phyloP scores from a whole-genome alignment of 2,329 filamentous ascomycete species.

The Clarireedia sp. region DNA sequence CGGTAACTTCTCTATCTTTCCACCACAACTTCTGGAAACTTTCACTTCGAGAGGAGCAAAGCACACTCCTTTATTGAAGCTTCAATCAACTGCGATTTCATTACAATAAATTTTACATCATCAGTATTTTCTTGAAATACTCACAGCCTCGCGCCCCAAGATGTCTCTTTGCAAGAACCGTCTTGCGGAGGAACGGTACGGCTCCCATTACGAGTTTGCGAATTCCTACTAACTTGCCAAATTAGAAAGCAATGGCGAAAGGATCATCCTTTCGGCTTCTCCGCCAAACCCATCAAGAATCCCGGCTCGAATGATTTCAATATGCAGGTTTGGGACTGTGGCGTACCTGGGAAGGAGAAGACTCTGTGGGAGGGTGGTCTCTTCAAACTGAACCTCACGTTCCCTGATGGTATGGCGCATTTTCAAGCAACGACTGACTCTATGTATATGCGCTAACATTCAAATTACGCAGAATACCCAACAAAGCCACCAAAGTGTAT shows the following conservation, averaged over 20 bases:
- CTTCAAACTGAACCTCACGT: constrained; percentile 88
- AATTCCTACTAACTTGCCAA: not conserved
- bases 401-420: constrained; percentile 71
- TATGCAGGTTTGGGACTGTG: constrained; percentile 93
- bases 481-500: constrained; percentile 98
- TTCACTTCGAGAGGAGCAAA: not conserved
- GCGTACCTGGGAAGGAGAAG: constrained; percentile 90
- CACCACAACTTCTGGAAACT: not conserved
- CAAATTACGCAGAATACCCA: constrained; percentile 72
- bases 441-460: constrained; percentile 18
- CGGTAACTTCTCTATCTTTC: constrained; percentile 2
- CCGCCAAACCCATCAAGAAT: constrained; percentile 77
- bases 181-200: constrained; percentile 62
- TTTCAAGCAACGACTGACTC: not conserved
- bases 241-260: constrained; percentile 81
- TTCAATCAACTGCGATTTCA: not conserved
- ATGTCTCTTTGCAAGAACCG: constrained; percentile 90
- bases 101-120: no score
- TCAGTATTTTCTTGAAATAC: not conserved
- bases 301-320: constrained; percentile 69
- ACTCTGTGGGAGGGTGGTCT: constrained; percentile 97
- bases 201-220: not conserved
- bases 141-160: constrained; percentile 12
- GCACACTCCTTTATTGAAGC: not conserved
- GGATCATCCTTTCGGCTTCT: constrained; percentile 97